These are phyloP conservation scores for Podospora tetraspora DNA, from an alignment of 495 filamentous ascomycete species.

Conservation along the genomic window DNA sequence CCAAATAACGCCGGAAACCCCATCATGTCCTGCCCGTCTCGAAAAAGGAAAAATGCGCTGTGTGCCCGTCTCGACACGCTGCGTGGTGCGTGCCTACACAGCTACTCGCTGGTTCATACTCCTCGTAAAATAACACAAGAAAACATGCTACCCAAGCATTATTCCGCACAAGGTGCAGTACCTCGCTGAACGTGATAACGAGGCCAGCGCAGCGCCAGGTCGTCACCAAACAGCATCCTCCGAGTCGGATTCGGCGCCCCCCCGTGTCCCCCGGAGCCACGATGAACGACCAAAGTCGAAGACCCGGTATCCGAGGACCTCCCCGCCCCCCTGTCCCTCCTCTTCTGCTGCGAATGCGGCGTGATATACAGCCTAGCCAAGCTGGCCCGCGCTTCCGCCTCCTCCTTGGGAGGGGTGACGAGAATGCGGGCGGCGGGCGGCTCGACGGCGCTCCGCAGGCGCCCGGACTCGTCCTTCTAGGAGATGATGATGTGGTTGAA, in stretches of 20 bases:
- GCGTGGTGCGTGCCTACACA: neutral
- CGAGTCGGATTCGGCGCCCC: neutral
- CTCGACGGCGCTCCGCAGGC: conserved; percentile 9
- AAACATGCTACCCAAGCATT: neutral
- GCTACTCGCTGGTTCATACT: neutral
- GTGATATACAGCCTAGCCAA: neutral
- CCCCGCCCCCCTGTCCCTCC: neutral
- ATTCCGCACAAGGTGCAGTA: neutral
- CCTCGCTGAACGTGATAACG: neutral
- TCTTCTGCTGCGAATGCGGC: neutral
- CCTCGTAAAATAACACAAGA: neutral
- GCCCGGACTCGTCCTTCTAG: conserved; percentile 29
- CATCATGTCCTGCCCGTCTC: neutral
- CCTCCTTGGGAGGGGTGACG: neutral
- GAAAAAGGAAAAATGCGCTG: neutral
- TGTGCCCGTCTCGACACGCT: neutral
- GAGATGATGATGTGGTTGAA: conserved; percentile 75
- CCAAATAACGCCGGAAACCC: neutral
- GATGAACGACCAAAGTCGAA: neutral
- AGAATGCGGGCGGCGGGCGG: conserved; percentile 5
- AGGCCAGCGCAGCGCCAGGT: neutral
- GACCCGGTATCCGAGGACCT: neutral
- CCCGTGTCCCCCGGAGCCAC: too few relatives aligned
- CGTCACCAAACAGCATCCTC: neutral
- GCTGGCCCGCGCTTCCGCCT: neutral